Evolutionary conservation across 1,139 yeast species (phyloP), one percentile per base, ranked within the genome.

Genomic region (Sugiyamaella sp.): DNA sequence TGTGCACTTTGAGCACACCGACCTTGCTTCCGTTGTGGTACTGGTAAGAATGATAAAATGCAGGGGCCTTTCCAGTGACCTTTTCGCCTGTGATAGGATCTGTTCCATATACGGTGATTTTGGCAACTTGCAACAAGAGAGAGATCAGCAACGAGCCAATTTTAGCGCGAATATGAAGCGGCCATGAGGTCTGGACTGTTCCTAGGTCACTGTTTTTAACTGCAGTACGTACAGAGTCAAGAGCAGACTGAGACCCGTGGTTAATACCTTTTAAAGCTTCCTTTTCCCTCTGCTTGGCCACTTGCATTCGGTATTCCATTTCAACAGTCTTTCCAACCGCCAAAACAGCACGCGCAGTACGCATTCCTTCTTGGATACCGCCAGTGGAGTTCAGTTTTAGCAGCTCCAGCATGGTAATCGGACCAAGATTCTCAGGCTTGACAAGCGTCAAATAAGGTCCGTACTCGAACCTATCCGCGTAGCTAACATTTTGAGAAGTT

Each of bases 31-130:
- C 97, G 55, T 80, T 80, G 52, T 81, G 79, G 65, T 85, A 89
- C 68, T 89, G 95, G 69, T 88, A 90, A 2, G 89, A 81, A 66
- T 93, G 98, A 59, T 84, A 86, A 67, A 95, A 86, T 1, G 98
- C 99, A 1, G 98, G 97, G 8, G 90, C 93, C 46, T 79, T 75
- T 29, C 93, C 96, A 41, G 73, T 72, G 21, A 87, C 85, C 1
- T 70, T 68, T 50, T 81, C 74, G 12, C 89, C 88, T 0, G 95
- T 85, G 2, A 82, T 77, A 1, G 97, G 97, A 66, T 90, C 96
- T 1, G 73, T 77, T 48, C 90, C 97, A 8, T 75, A 74, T 1
- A 90, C 96, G 14, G 82, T 79, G 6, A 93, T 86, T 63, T 83
- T 85, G 3, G 97, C 96, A 25, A 87, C 89, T 63, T 88, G 86